Base-by-base conservation (phyloP, 129 eudicot species). In the Flaveria linearis region DNA sequence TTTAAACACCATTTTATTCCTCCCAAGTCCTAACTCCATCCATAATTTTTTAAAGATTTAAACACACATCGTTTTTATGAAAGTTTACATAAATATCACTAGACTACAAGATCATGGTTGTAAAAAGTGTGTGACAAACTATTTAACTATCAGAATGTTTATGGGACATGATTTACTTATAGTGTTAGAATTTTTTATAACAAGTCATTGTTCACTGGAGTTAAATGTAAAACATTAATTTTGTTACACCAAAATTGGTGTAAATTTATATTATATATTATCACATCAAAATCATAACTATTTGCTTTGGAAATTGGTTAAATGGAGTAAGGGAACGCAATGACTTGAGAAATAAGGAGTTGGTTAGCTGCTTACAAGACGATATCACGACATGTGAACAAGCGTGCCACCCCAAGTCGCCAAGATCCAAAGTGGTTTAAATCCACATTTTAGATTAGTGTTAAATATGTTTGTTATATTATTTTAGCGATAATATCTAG, bases 341-440 rank as follows among this genome's bases (percentile, higher is more conserved):
- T 61, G 18, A 14, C 68, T 61, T 28, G 5, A 62, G 68, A 62
- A 26, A 36, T 28, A 30, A 61, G 68, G 22, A 63, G 22, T 30
- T 14, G 22, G 2, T 63, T 26, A 1, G 69, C 22, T 36, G 30
- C 1, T 63, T 63, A 63, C 69, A 63, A 63, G 46, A 63, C 30
- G 69, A 63, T 63, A 30, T 63, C 68, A 61, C 17, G n/a, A 11
- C 45, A 63, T 63, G 69, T 63, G 69, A 63, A 63, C 22, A 63
- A 63, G 69, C 22, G 11, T 15, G 22, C 46, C 11, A 15, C n/a
- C 43, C 20, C 42, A 61, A 63, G 67, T 61, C 42, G 18, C n/a
- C 3, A 26, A 26, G 67, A 61, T 23, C 41, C 41, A 12, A 3
- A 0, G 36, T 3, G 8, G 8, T 10, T 58, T 23, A 69, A 5